phyloP scores from a whole-genome alignment of 176 grass and related monocot species.

The Luzula sylvatica region DNA sequence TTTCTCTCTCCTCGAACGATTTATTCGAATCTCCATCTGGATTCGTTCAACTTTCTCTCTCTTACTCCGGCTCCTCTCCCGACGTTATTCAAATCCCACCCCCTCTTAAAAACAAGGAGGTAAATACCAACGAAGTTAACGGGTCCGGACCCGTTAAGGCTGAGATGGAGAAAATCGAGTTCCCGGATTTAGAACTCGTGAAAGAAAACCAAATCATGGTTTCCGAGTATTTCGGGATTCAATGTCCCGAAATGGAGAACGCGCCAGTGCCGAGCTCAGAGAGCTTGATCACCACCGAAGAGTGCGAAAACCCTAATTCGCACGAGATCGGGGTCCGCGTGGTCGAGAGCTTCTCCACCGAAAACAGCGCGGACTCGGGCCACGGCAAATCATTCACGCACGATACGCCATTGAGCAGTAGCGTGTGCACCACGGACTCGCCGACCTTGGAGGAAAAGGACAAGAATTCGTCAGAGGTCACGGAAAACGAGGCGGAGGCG shows the following conservation, averaged over 20 bases:
- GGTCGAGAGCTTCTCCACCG: slow-evolving; percentile 26
- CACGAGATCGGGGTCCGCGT: slow-evolving; percentile 21
- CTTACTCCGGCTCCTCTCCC: slow-evolving; percentile 61
- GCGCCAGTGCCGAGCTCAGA: slow-evolving; percentile 21
- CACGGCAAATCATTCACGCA: not conserved
- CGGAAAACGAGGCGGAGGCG: slow-evolving; percentile 40
- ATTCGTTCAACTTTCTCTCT: slow-evolving; percentile 73
- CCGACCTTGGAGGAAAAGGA: slow-evolving; percentile 22
- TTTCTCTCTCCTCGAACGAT: slow-evolving; percentile 58
- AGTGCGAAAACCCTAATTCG: slow-evolving; percentile 21
- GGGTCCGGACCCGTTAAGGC: slow-evolving; percentile 25
- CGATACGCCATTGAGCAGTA: slow-evolving; percentile 53
- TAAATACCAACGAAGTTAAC: not conserved
- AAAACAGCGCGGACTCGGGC: slow-evolving; percentile 29
- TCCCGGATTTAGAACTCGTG: slow-evolving; percentile 64
- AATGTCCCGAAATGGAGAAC: slow-evolving; percentile 36
- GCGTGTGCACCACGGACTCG: slow-evolving; percentile 50
- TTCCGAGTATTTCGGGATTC: slow-evolving; percentile 65
- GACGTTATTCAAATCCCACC: slow-evolving; percentile 54
- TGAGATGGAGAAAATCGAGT: slow-evolving; percentile 74
- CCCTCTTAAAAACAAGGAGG: slow-evolving; percentile 5
- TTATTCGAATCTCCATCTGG: slow-evolving; percentile 78
- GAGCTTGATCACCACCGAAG: slow-evolving; percentile 31
- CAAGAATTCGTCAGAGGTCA: slow-evolving; percentile 35
- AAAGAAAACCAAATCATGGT: slow-evolving; percentile 87